A percentile compares a stretch with the other conserved stretches of the same genome.
Conservation (phyloP, 371 early-diverging fungal genomes). For the Gilbertella persicaria region DNA sequence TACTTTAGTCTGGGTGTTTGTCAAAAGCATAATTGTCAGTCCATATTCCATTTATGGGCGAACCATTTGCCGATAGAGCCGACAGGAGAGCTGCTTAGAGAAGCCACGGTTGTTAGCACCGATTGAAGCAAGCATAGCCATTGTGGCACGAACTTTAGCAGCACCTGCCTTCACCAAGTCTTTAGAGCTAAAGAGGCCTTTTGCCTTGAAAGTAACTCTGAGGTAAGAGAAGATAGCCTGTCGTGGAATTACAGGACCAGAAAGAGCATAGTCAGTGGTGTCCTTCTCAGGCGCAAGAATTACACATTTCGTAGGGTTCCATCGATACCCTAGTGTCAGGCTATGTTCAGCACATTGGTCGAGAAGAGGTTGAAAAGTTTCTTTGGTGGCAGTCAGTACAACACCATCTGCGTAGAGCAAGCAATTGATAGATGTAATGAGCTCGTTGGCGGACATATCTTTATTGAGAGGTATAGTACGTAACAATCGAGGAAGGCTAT, state of each 20-base stretch:
- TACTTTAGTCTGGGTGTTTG: neutral
- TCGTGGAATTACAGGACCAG: neutral
- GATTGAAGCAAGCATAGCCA: neutral
- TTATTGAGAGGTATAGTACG: neutral
- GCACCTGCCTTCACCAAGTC: neutral
- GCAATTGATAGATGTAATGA: conserved; percentile 1
- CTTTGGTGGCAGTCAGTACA: neutral
- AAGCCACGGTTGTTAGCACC: conserved; percentile 33
- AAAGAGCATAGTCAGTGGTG: neutral
- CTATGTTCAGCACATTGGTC: conserved; percentile 7
- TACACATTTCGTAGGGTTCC: conserved; percentile 12
- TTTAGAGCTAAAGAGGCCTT: neutral
- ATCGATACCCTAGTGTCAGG: conserved; percentile 2
- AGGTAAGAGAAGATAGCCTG: conserved; percentile 1
- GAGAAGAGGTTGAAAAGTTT: neutral
- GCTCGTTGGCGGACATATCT: neutral
- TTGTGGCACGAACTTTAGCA: too few species aligned
- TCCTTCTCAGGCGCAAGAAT: neutral
- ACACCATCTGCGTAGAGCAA: conserved; percentile 12
- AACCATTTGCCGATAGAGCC: conserved; percentile 3
- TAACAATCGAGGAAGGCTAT: conserved; percentile 13
- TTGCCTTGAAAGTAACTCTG: neutral
- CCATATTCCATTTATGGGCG: conserved; percentile 17
- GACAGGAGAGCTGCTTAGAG: neutral
- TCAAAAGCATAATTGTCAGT: neutral